Conservation (phyloP, 2,329 filamentous ascomycete species). For the Alternaria ventricosa region DNA sequence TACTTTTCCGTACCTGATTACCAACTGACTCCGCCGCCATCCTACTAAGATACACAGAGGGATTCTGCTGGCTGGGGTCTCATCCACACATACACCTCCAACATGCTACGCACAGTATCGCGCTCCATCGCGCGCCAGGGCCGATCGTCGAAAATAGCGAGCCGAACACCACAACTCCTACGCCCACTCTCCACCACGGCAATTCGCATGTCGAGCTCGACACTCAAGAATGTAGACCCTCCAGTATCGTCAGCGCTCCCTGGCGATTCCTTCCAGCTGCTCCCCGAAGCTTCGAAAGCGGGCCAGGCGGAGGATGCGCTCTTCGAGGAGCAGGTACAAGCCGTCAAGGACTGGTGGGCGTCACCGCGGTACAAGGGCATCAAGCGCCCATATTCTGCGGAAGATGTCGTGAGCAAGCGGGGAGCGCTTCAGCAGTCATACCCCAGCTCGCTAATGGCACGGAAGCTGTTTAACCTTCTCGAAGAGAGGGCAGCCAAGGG, state of each 20-base stretch:
- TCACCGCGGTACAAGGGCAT: conserved; percentile 86
- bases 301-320: conserved; percentile 83
- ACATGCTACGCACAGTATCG: conserved; percentile 48
- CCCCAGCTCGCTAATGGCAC: conserved; percentile 91
- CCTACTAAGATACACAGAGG: conserved; percentile 8
- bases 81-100: conserved; percentile 11
- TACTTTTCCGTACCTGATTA: conserved; percentile 19
- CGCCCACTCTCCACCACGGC: conserved; percentile 52
- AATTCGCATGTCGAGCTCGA: conserved; percentile 60
- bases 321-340: conserved; percentile 81
- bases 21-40: conserved; percentile 1
- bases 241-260: conserved; percentile 67
- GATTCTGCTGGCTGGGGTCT: conserved; percentile 15
- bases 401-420: conserved; percentile 91
- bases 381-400: conserved; percentile 87
- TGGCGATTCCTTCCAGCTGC: conserved; percentile 83
- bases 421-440: conserved; percentile 87
- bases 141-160: conserved; percentile 33
- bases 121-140: conserved; percentile 47
- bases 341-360: conserved; percentile 91
- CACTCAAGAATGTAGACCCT: conserved; percentile 62
- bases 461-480: conserved; percentile 90
- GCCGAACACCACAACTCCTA: conserved; percentile 37
- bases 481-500: conserved; percentile 78
- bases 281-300: conserved; percentile 77